phyloP scores from a whole-genome alignment of 2,329 filamentous ascomycete species.

The Colletotrichum orbiculare region DNA sequence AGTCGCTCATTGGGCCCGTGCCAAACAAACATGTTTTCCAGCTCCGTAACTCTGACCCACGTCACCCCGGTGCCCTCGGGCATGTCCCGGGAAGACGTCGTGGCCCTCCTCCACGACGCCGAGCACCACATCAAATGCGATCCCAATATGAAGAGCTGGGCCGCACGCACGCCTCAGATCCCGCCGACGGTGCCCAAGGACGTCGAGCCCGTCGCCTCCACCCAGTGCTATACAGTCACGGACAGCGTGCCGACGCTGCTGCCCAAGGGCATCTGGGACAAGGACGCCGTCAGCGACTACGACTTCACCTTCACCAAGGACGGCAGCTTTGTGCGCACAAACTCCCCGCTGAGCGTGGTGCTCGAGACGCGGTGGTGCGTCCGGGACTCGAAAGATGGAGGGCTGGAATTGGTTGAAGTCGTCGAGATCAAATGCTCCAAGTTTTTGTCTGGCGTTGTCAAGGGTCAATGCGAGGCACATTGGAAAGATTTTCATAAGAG shows the following conservation, averaged over 20 bases:
- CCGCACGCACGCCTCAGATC: slow-evolving; percentile 44
- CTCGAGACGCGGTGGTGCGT: slow-evolving; percentile 65
- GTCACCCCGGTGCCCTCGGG: slow-evolving; percentile 54
- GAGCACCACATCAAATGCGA: slow-evolving; percentile 63
- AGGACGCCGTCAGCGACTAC: slow-evolving; percentile 63
- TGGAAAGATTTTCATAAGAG: slow-evolving; percentile 63
- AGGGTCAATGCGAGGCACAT: slow-evolving; percentile 60
- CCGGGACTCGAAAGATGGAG: slow-evolving; percentile 42
- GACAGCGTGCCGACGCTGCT: slow-evolving; percentile 63
- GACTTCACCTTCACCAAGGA: slow-evolving; percentile 62
- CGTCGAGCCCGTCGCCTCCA: slow-evolving; percentile 41
- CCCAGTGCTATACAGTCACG: slow-evolving; percentile 59
- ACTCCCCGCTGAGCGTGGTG: slow-evolving; percentile 60
- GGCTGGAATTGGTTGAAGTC: slow-evolving; percentile 60
- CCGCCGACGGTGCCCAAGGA: slow-evolving; percentile 45
- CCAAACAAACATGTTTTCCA: slow-evolving; percentile 53
- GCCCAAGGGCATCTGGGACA: slow-evolving; percentile 66
- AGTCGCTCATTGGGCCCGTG: too few species aligned
- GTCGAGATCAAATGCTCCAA: slow-evolving; percentile 62
- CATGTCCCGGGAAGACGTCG: slow-evolving; percentile 47
- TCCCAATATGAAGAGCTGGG: slow-evolving; percentile 58
- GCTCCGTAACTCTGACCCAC: slow-evolving; percentile 55
- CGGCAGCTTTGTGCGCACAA: slow-evolving; percentile 63
- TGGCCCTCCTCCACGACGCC: slow-evolving; percentile 62
- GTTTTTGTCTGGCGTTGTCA: slow-evolving; percentile 60